Base-by-base conservation (phyloP, 441 rosid species). In the Pelargonium fulgidum region DNA sequence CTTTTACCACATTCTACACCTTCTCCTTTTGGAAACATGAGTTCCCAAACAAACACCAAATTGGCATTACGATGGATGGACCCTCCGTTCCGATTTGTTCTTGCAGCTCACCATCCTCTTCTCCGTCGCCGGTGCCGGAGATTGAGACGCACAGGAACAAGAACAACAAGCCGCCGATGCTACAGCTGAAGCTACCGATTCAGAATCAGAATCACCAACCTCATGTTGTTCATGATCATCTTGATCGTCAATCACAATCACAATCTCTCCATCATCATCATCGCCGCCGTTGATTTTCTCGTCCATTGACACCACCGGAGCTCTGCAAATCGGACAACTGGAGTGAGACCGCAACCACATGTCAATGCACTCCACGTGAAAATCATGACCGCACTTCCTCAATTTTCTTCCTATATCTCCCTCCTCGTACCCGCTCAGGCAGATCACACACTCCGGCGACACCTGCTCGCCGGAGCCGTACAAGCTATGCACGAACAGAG, bases 331-430 rank as follows among this genome's bases (percentile, higher is more conserved):
- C 52, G 97, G 97, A 45, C 97, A 91, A 47, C 74, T 83, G 0
- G 84, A 70, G 65, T 86, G 88, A 70, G 90, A 89, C 41, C 77
- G 73, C 70, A 91, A 68, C 97, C 97, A 91, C 87, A 81, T 91
- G 20, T 87, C 97, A 45, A 91, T 86, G 67, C 96, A 91, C 67
- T 89, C 87, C 7, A 85, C 81, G 52, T 89, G 97, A 70, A 91
- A 89, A 42, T 73, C 75, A 72, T 91, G 97, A 5, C 87, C 85
- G 59, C 97, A 91, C 2, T 76, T 86, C 19, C 76, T 77, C 58
- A 91, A 65, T 36, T 73, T 79, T 75, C 90, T 81, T 9, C 96
- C 90, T 3, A 78, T 69, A 4, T 91, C 97, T 56, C 78, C 75
- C 0, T 71, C 93, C 81, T 89, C 93, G 65, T 87, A 89, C n/a